Conservation (phyloP, 352 stramenopile genomes). For the Phytopythium vexans region DNA sequence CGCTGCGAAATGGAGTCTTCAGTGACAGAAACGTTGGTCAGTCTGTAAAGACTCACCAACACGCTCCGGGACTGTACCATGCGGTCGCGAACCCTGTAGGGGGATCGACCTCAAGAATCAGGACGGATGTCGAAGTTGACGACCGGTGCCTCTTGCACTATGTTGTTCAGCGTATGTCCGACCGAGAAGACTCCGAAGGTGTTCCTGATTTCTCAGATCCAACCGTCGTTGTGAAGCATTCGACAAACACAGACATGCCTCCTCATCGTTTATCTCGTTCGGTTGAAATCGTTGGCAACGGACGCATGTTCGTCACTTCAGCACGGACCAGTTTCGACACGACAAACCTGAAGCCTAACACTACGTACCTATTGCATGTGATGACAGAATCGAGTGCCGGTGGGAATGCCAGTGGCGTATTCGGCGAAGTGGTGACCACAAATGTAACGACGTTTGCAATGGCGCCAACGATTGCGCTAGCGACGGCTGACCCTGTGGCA, state of each 20-base stretch:
- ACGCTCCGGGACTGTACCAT: constrained; percentile 25
- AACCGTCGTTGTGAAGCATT: constrained; percentile 16
- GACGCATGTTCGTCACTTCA: not conserved
- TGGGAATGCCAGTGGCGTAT: constrained; percentile 44
- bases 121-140: constrained; percentile 15
- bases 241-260: constrained; percentile 11
- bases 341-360: constrained; percentile 37
- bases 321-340: constrained; percentile 15
- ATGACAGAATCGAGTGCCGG: constrained; percentile 40
- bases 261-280: constrained; percentile 9
- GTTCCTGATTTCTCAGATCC: constrained; percentile 2
- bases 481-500: constrained; percentile 33
- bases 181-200: not conserved
- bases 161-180: constrained; percentile 15
- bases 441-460: constrained; percentile 50
- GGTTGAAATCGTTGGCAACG: constrained; percentile 9
- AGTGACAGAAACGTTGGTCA: constrained; percentile 20
- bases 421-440: constrained; percentile 21
- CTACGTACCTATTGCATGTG: constrained; percentile 49
- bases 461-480: constrained; percentile 62
- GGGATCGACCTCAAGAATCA: constrained; percentile 32
- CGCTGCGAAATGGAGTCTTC: constrained; percentile 45
- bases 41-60: constrained; percentile 38
- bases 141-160: constrained; percentile 49
- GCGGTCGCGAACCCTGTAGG: constrained; percentile 16